Percentiles rank a stretch among this genome's conserved stretches.
These are phyloP conservation scores for Geosmithia morbida DNA, from an alignment of 2,329 filamentous ascomycete species.

Conservation along the genomic window DNA sequence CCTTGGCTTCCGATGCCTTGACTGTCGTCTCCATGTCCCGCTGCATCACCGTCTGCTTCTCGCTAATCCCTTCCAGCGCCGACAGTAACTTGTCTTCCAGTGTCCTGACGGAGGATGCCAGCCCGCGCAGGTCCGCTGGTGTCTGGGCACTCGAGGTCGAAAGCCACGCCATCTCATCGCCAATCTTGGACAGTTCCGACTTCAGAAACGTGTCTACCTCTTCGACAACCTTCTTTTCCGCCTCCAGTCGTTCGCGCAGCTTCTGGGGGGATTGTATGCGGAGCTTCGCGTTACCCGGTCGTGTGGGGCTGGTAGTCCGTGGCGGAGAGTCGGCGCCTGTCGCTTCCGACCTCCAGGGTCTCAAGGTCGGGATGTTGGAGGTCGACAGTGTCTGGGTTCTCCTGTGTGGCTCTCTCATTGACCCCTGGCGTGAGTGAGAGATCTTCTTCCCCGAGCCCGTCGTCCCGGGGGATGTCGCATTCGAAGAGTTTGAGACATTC, in stretches of 20 bases:
- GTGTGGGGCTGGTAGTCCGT: constrained; percentile 9
- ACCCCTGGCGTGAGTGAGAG: constrained; percentile 7
- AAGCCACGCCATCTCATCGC: constrained; percentile 59
- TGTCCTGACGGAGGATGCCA: constrained; percentile 43
- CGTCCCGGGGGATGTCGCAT: constrained; percentile 5
- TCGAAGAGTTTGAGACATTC: constrained; percentile 16
- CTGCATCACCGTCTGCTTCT: constrained; percentile 49
- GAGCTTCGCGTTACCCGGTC: constrained; percentile 30
- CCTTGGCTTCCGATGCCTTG: constrained; percentile 61
- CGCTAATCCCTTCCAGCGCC: constrained; percentile 42
- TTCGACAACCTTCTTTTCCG: constrained; percentile 61
- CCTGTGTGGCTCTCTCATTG: constrained; percentile 10
- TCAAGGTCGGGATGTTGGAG: constrained; percentile 40
- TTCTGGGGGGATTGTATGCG: constrained; percentile 60
- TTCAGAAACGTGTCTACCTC: constrained; percentile 56
- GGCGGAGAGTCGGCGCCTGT: constrained; percentile 12
- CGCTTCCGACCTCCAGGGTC: constrained; percentile 17
- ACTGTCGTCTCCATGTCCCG: constrained; percentile 59
- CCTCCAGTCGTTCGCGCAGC: constrained; percentile 70
- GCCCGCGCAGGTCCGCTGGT: constrained; percentile 26
- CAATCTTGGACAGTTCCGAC: constrained; percentile 65
- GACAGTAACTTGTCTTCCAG: constrained; percentile 55
- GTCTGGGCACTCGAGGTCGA: constrained; percentile 13
- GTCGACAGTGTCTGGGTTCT: constrained; percentile 37
- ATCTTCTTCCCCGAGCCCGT: constrained; percentile 5